Evolutionary conservation across 345 rosid species (phyloP).

Genomic region (Nephelium lappaceum): DNA sequence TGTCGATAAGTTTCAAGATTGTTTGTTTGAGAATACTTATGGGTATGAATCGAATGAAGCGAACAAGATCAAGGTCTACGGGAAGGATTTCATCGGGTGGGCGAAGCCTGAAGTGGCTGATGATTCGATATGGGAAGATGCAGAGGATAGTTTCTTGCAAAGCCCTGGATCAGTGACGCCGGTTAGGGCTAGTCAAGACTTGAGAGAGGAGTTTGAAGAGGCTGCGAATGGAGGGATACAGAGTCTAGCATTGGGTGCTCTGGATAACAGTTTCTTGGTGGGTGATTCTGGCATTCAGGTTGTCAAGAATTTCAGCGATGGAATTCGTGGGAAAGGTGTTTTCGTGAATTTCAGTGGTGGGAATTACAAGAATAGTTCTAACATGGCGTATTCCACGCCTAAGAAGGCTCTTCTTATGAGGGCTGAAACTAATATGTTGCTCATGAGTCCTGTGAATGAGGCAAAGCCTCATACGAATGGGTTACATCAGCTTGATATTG

Average conservation of each 20-base stretch:
- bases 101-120: slow-evolving; percentile 91
- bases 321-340: slow-evolving; percentile 94
- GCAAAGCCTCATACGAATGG: slow-evolving; percentile 71
- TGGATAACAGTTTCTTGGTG: slow-evolving; percentile 95
- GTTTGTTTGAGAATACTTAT: slow-evolving; percentile 85
- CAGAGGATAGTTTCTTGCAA: slow-evolving; percentile 63
- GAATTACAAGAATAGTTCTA: slow-evolving; percentile 35
- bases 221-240: slow-evolving; percentile 85
- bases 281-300: slow-evolving; percentile 93
- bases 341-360: slow-evolving; percentile 74
- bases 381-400: slow-evolving; percentile 60
- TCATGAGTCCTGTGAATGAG: slow-evolving; percentile 87
- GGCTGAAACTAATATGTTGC: slow-evolving; percentile 95
- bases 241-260: slow-evolving; percentile 95
- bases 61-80: slow-evolving; percentile 75
- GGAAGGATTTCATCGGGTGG: slow-evolving; percentile 93
- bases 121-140: slow-evolving; percentile 99
- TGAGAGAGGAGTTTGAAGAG: slow-evolving; percentile 94
- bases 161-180: slow-evolving; percentile 73
- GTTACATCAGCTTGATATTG: slow-evolving; percentile 95
- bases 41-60: slow-evolving; percentile 86
- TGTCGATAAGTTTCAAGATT: slow-evolving; percentile 53
- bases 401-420: slow-evolving; percentile 93
- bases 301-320: slow-evolving; percentile 86
- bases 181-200: slow-evolving; percentile 58